Conservation (phyloP, 345 rosid genomes). For the Cardamine resedifolia region DNA sequence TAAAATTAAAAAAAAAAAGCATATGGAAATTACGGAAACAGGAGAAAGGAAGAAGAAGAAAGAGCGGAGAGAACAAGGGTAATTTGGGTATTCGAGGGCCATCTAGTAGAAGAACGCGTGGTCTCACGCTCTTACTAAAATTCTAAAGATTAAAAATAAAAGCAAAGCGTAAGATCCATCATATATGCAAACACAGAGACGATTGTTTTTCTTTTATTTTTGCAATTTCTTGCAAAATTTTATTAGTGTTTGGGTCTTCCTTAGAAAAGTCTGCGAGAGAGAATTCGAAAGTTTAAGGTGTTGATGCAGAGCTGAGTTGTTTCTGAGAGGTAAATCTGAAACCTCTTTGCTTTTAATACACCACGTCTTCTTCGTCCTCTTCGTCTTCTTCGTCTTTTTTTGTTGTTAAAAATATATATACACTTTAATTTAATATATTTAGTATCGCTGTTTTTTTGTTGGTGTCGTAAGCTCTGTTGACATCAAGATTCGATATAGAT, state of each 20-base stretch:
- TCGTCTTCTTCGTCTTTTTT: constrained; percentile 21
- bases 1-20: neutral
- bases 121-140: constrained; percentile 31
- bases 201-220: neutral
- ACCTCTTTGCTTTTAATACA: constrained; percentile 13
- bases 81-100: neutral
- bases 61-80: neutral
- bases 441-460: constrained; percentile 19
- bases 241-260: neutral
- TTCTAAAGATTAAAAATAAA: neutral
- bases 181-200: neutral
- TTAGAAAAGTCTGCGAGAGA: too few species aligned
- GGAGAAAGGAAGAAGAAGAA: constrained; percentile 8
- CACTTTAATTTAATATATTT: neutral
- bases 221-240: neutral
- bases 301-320: constrained; percentile 8
- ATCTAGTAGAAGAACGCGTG: constrained; percentile 31
- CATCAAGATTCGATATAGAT: constrained; percentile 37
- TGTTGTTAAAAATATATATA: neutral
- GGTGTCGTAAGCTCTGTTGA: constrained; percentile 36
- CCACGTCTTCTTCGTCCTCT: constrained; percentile 23
- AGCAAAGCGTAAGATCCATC: constrained; percentile 34
- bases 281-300: constrained; percentile 21
- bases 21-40: neutral
- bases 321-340: constrained; percentile 28